phyloP scores from a whole-genome alignment of 257 asterid genomes.

The Marsdenia floribunda region DNA sequence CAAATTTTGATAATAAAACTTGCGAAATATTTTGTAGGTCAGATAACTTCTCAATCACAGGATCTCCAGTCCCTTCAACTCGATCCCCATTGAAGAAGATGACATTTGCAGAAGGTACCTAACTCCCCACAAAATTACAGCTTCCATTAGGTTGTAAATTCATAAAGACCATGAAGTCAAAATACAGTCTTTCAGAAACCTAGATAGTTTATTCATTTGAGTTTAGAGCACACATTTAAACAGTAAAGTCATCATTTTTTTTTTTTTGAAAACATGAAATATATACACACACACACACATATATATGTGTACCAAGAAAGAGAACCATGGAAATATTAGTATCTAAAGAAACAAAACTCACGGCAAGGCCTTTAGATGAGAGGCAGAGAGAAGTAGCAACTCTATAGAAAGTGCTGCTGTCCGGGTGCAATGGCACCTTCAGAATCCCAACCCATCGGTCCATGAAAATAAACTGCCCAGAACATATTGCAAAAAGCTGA shows the following conservation, averaged over 20 bases:
- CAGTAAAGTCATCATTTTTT: background rate
- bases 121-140: constrained; percentile 15
- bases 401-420: constrained; percentile 48
- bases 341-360: constrained; percentile 29
- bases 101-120: constrained; percentile 89
- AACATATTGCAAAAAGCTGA: background rate
- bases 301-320: background rate
- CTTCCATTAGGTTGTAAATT: constrained; percentile 1
- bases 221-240: background rate
- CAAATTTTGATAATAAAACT: constrained; percentile 74
- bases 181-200: constrained; percentile 3
- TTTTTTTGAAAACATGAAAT: background rate
- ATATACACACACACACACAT: background rate
- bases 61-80: constrained; percentile 69
- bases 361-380: constrained; percentile 50
- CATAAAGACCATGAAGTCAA: background rate
- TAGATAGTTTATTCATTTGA: background rate
- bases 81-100: constrained; percentile 85
- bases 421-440: constrained; percentile 59
- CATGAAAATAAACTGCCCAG: constrained; percentile 35
- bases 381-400: constrained; percentile 81
- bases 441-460: constrained; percentile 82
- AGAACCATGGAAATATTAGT: background rate
- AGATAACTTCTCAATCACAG: constrained; percentile 80
- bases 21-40: constrained; percentile 69